Conservation (phyloP, 2,329 filamentous ascomycete species). For the Phyllosticta citribraziliensis region DNA sequence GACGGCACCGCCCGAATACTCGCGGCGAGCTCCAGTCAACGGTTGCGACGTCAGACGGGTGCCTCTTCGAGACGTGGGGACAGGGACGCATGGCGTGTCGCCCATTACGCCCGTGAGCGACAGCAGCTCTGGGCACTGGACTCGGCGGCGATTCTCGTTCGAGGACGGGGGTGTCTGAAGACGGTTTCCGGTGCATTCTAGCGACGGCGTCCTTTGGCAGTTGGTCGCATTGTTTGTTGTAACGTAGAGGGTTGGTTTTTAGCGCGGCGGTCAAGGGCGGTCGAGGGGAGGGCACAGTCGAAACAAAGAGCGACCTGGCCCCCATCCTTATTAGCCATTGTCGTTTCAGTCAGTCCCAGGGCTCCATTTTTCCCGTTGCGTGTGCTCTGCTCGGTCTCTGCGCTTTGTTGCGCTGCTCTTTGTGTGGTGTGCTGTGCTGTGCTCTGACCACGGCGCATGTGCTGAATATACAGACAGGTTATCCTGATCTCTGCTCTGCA, state of each 20-base stretch:
- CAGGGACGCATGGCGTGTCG: not conserved
- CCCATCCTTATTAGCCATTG: not conserved
- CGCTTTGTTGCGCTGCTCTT: too few relatives aligned
- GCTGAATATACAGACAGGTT: not conserved
- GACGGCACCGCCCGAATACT: not conserved
- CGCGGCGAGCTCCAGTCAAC: slow-evolving; percentile 4
- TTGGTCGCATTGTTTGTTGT: not conserved
- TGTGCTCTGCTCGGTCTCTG: not conserved
- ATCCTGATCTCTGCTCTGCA: not conserved
- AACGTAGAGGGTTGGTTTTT: not conserved
- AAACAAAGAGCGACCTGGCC: not conserved
- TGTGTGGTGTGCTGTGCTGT: too few relatives aligned
- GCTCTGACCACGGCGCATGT: not conserved
- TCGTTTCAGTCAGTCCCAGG: not conserved
- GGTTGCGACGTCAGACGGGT: slow-evolving; percentile 8
- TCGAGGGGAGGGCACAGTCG: not conserved
- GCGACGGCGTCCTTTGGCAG: slow-evolving; percentile 7
- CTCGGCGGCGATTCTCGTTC: slow-evolving; percentile 26
- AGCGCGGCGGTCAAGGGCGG: not conserved
- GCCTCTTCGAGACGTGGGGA: not conserved
- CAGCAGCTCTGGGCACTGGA: slow-evolving; percentile 24
- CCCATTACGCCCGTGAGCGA: slow-evolving; percentile 1
- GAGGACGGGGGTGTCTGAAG: slow-evolving; percentile 4
- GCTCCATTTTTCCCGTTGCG: not conserved
- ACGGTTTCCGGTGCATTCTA: not conserved